Conservation (phyloP, 2,329 filamentous ascomycete species). For the Xylaria sp. region DNA sequence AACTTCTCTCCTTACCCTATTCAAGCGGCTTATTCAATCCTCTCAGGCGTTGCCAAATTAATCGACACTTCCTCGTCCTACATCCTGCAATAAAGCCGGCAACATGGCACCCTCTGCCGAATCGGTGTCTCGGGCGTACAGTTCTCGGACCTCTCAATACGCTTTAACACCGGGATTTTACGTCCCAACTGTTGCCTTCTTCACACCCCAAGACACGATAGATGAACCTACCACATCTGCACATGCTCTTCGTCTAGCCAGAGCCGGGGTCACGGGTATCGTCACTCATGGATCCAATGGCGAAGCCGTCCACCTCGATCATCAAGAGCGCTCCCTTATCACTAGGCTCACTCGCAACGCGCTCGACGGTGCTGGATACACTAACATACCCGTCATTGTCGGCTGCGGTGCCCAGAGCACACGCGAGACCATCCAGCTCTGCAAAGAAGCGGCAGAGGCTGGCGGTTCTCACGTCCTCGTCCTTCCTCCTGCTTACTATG, state of each 20-base stretch:
- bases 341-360: constrained; percentile 68
- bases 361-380: constrained; percentile 66
- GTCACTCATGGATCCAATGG: constrained; percentile 79
- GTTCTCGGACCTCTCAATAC: constrained; percentile 3
- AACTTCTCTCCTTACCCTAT: background rate
- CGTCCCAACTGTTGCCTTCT: constrained; percentile 65
- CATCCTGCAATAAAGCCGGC: background rate
- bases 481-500: constrained; percentile 72
- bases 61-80: background rate
- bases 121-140: constrained; percentile 11
- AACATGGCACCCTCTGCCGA: constrained; percentile 26
- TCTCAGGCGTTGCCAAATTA: background rate
- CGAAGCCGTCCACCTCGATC: constrained; percentile 75
- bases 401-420: constrained; percentile 71
- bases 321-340: constrained; percentile 70
- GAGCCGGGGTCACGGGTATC: constrained; percentile 52
- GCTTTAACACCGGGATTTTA: constrained; percentile 57
- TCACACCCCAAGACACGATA: constrained; percentile 60
- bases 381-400: constrained; percentile 69
- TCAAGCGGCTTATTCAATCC: background rate
- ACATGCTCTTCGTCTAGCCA: constrained; percentile 52
- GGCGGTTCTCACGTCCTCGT: constrained; percentile 71
- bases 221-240: constrained; percentile 57
- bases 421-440: constrained; percentile 68
- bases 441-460: constrained; percentile 65